These are phyloP conservation scores for Lactifluus volemus DNA, from an alignment of 768 basidiomycete species.

Conservation along the genomic window DNA sequence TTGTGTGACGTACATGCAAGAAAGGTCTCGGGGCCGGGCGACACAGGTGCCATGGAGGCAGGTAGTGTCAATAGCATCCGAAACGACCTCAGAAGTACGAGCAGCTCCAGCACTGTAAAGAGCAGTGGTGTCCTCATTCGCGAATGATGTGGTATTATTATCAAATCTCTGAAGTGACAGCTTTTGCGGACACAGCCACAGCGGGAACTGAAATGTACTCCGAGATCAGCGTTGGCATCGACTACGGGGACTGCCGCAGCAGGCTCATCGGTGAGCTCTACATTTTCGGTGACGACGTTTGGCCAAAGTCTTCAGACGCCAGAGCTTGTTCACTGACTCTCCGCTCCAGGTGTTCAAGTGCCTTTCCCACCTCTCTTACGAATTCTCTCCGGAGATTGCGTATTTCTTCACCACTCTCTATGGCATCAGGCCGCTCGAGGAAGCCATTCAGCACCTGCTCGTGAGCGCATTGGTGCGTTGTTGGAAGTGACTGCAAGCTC, in stretches of 20 bases:
- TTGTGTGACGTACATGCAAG: constrained; percentile 3
- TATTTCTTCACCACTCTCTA: constrained; percentile 50
- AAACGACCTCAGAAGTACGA: not conserved
- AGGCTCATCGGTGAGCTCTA: not conserved
- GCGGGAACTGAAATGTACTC: not conserved
- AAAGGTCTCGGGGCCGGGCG: not conserved
- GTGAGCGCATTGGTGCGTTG: constrained; percentile 55
- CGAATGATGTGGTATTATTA: too few species aligned
- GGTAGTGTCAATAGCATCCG: not conserved
- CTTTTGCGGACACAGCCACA: not conserved
- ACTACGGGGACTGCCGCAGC: not conserved
- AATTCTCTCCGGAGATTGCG: constrained; percentile 43
- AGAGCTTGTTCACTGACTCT: not conserved
- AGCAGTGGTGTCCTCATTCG: not conserved
- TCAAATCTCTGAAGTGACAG: not conserved
- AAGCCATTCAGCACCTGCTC: constrained; percentile 51
- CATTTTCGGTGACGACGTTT: not conserved
- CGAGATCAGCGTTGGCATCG: too few species aligned
- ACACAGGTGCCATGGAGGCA: not conserved
- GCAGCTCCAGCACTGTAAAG: not conserved
- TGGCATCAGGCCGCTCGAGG: constrained; percentile 54
- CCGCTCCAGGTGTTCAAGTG: constrained; percentile 43
- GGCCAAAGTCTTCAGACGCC: not conserved
- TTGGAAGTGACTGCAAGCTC: constrained; percentile 49
- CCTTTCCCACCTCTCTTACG: constrained; percentile 51